Base-by-base conservation (phyloP, 225 moss, liverwort and hornwort genomes). In the Ulota crispa region DNA sequence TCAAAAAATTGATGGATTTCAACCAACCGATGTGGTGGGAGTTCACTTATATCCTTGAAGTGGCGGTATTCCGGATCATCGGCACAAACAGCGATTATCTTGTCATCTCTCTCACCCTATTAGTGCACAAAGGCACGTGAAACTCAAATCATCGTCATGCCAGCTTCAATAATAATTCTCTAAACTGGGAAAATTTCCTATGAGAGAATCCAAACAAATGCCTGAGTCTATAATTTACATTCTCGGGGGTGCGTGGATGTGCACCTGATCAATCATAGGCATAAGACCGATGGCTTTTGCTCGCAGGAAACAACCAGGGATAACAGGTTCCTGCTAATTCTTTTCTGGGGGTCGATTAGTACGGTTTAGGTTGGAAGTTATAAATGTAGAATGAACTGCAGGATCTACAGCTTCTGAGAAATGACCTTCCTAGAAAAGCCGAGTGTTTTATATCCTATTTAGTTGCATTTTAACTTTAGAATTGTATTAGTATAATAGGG, bases 1-100 rank as follows among this genome's bases (percentile, higher is more conserved):
- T 95, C 97, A 73, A 97, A 97, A 81, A 97, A 95, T 9, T 92
- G 95, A 66, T 90, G 90, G 73, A 97, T 97, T 85, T 95, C 97
- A 42, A 88, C 79, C 75, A 95, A 81, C 32, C 95, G 86, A 79
- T 94, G 95, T 31, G 93, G 95, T 39, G 97, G 90, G 70, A 97
- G 94, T 70, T 97, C 86, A 30, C 87, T 95, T 63, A 95, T 92
- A 75, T 97, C 97, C 50, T 73, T 82, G 70, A 90, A 93, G 60
- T 92, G 91, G n/a, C 93, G 88, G 55, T 89, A 92, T 37, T 95
- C 95, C 20, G 95, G 97, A 77, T 97, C 95, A 88, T 95, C 92
- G 7, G 92, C 93, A 83, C 93, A 93, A 59, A 95, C 92, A 50
- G 93, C 95, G 7, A 95, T 95, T 45, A 97, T 86, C 81, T 94